Conservation (phyloP, 805 yeast genomes). For the Zygosaccharomyces bailii region DNA sequence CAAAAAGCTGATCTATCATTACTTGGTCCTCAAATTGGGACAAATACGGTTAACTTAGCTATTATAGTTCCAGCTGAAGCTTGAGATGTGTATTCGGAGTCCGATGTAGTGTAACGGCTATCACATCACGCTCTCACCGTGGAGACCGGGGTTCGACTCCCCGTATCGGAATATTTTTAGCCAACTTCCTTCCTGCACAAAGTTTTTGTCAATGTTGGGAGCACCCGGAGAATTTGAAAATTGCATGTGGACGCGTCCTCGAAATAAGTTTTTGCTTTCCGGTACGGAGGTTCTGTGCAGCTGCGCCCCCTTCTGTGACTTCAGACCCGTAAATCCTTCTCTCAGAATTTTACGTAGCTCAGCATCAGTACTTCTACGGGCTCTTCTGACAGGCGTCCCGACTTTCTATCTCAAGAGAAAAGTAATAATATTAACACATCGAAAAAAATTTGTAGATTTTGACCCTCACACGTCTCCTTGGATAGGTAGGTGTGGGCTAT, state of each 20-base stretch:
- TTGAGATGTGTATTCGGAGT: no score
- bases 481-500: no score
- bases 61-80: no score
- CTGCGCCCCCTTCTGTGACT: not conserved
- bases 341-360: not conserved
- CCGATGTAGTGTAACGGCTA: conserved; percentile 33
- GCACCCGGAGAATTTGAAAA: not conserved
- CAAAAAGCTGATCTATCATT: not conserved
- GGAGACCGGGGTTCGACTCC: conserved; percentile 34
- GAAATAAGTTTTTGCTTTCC: not conserved
- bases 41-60: no score
- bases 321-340: not conserved
- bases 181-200: no score
- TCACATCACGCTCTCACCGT: conserved; percentile 33
- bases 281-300: not conserved
- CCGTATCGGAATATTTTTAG: conserved; percentile 30
- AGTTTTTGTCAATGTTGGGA: no score
- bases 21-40: not conserved
- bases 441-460: not conserved
- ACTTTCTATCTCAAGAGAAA: not conserved
- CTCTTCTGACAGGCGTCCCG: not conserved
- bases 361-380: not conserved
- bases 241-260: conserved; percentile 1
- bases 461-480: not conserved
- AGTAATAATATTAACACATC: not conserved